Evolutionary conservation across 176 grass and related monocot species (phyloP), one percentile per base, ranked within the genome.

Genomic region (Saccharum officinarum): DNA sequence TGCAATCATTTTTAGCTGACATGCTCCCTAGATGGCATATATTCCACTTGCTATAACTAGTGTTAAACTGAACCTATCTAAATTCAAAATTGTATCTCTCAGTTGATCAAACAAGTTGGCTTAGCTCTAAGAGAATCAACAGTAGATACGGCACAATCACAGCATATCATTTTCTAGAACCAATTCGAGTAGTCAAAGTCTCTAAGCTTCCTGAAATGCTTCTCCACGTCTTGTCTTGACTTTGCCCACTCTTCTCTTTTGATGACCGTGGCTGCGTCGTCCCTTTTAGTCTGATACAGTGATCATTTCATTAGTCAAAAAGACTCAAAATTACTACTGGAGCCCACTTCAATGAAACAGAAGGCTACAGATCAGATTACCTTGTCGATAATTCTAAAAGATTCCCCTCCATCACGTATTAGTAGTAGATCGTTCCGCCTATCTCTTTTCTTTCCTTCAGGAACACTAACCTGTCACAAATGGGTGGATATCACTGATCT

Each of bases 111-210:
- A 45, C 49, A 2, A 54, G 60, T 70, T 22, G 39, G 28, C 28
- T 38, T 63, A 65, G 17, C 41, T 75, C 71, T 75, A 57, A 46
- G 18, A 11, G 52, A 76, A 66, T 15, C 69, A 87, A 71, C 69
- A 74, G 59, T 50, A 47, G 59, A 45, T 44, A 14, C 38, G 11
- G 31, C 17, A 46, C 47, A 86, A 78, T 65, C 34, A 28, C 42
- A 49, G 9, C 41, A 33, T 26, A 36, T 64, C 18, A 41, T 70
- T 59, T 11, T 79, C 84, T 80, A 92, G 68, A 95, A 98, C 95
- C 95, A 98, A 87, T 95, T 98, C 9, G 95, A 93, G 76, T 91
- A 52, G 59, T 87, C 82, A 14, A 98, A 95, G 80, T 98, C 89
- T 41, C 84, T 70, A 5, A 95, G 88, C 83, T 95, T 98, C 72